phyloP scores from a whole-genome alignment of 495 filamentous ascomycete species.

The Letharia columbiana region DNA sequence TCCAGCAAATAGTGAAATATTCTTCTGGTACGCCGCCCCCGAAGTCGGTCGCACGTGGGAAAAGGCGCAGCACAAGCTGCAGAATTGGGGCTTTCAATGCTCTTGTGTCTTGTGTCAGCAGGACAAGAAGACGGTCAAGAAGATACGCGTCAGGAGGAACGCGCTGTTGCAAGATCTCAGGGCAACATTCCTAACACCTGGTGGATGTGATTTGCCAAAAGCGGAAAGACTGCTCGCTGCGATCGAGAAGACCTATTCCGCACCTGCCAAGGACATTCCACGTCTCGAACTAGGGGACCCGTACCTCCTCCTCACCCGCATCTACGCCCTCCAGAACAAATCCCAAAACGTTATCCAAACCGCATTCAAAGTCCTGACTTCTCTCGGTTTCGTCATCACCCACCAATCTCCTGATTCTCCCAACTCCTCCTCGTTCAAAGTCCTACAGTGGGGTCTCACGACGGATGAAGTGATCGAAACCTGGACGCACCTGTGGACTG shows the following conservation, averaged over 20 bases:
- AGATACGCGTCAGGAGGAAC: conserved; percentile 16
- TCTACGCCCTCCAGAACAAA: conserved; percentile 14
- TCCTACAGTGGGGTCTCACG: conserved; percentile 38
- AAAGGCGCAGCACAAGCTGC: conserved; percentile 21
- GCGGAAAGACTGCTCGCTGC: conserved; percentile 23
- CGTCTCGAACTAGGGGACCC: conserved; percentile 27
- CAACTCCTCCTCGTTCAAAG: conserved; percentile 21
- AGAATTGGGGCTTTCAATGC: conserved; percentile 43
- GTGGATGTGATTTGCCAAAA: conserved; percentile 5
- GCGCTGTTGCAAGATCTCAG: conserved; percentile 14
- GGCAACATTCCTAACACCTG: conserved; percentile 2
- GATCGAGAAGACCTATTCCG: conserved; percentile 31
- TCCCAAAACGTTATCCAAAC: conserved; percentile 26
- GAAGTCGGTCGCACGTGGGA: conserved; percentile 20
- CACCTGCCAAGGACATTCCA: conserved; percentile 26
- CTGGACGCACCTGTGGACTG: conserved; percentile 32
- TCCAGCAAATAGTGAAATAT: conserved; percentile 41
- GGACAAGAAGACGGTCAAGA: conserved; percentile 16
- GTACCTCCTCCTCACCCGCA: conserved; percentile 28
- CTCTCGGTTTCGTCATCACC: conserved; percentile 37
- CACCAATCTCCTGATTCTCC: conserved; percentile 9
- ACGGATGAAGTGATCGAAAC: conserved; percentile 26
- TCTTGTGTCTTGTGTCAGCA: conserved; percentile 36
- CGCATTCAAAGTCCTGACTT: conserved; percentile 29
- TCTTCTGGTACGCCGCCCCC: conserved; percentile 30